Percentiles rank a stretch among this genome's conserved stretches.
phyloP scores from a whole-genome alignment of 164 flowering plant genomes.

The Vitis amurensis region DNA sequence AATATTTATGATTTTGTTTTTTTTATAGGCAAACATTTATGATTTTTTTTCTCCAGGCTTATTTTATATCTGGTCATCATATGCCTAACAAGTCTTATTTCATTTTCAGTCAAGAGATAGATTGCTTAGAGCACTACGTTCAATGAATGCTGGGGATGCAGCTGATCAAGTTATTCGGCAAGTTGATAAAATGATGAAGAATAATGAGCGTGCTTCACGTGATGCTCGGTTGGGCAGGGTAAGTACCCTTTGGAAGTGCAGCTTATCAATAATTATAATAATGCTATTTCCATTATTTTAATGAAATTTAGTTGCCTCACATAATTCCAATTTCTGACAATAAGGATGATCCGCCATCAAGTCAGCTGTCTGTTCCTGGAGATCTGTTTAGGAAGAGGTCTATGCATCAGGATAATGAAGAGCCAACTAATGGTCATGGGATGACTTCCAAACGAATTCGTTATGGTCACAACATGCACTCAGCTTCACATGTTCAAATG shows the following conservation, averaged over 20 bases:
- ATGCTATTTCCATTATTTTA: background rate
- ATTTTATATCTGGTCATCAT: background rate
- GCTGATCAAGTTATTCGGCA: conserved; percentile 95
- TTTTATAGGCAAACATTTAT: too few relatives aligned
- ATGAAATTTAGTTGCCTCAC: conserved; percentile 2
- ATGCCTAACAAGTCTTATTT: conserved; percentile 8
- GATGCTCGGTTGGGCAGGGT: conserved; percentile 72
- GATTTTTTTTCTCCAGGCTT: background rate
- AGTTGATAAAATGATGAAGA: conserved; percentile 77
- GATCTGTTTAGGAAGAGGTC: conserved; percentile 57
- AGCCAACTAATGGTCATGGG: conserved; percentile 38
- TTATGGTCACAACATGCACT: conserved; percentile 30
- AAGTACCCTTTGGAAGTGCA: conserved; percentile 4
- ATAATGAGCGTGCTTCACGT: conserved; percentile 67
- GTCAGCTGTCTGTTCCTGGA: conserved; percentile 35
- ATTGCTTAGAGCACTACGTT: conserved; percentile 67
- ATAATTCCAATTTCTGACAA: conserved; percentile 9
- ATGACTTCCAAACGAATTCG: conserved; percentile 51
- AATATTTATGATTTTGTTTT: too few relatives aligned
- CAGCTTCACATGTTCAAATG: conserved; percentile 27
- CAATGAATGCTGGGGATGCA: conserved; percentile 97
- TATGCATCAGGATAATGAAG: conserved; percentile 51
- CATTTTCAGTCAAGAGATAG: conserved; percentile 81
- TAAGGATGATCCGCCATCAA: conserved; percentile 68
- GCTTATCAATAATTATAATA: background rate